Evolutionary conservation across 306 rosid species (phyloP), one percentile per base, ranked within the genome.

Genomic region (Cyclanthera cordifolia): DNA sequence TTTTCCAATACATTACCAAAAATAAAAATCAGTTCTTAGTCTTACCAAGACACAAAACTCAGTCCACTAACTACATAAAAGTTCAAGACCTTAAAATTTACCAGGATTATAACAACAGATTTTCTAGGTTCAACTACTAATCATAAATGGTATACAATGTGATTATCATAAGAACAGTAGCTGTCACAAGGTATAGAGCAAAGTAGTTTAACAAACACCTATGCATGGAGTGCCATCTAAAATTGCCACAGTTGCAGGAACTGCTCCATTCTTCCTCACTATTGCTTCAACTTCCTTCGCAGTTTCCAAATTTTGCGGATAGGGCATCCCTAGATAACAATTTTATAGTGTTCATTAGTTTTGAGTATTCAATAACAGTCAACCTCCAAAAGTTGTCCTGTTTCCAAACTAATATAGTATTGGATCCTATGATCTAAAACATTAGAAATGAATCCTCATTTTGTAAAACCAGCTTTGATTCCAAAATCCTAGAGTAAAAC

Each of bases 241-340:
- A 80, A 92, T 89, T 39, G 98, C 98, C 74, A 89, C 67, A 74
- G 98, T 92, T 30, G 98, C 98, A 49, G 98, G 96, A 87, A 89
- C 89, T 17, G 98, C 95, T 51, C 96, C 96, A 2, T 87, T 87
- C 63, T 77, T 75, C 74, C 90, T 85, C 60, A 92, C 89, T 28
- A 85, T 76, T 15, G 82, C 77, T 74, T 92, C 98, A 27, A 92
- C 93, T 77, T 87, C 88, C 80, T 71, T 85, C 2, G 96, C 98
- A 20, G 96, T 92, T 77, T 85, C 84, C 76, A 89, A 76, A 83
- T 89, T 92, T 72, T 84, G 84, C 21, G 98, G 96, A 85, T 87
- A 89, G 14, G 98, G 98, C 96, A 92, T 92, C 73, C 97, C 97
- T 91, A 64, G 58, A 83, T 73, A 75, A 19, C 1, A 61, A 37